phyloP scores from a whole-genome alignment of 345 rosid genomes.

The Melaleuca quinquenervia region DNA sequence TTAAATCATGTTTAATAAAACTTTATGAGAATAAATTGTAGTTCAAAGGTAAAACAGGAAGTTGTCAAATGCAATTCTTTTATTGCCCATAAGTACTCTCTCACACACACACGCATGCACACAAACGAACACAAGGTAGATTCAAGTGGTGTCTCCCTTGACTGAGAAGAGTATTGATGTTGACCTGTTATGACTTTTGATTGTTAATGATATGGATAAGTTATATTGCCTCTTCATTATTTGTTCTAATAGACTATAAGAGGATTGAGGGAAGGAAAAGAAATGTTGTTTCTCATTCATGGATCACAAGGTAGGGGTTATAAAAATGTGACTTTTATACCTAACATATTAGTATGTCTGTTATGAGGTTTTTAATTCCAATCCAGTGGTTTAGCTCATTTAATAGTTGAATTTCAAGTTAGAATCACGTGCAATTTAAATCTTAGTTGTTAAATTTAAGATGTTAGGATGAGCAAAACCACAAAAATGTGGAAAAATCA shows the following conservation, averaged over 20 bases:
- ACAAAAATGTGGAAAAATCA: too few relatives aligned
- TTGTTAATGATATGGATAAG: background rate
- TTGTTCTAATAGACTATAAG: background rate
- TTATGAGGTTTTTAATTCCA: background rate
- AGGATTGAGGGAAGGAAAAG: background rate
- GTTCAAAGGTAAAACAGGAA: background rate
- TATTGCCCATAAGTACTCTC: background rate
- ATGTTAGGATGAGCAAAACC: background rate
- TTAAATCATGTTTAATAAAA: background rate
- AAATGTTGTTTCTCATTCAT: background rate
- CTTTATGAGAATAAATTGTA: background rate
- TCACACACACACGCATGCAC: background rate
- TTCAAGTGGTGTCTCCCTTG: background rate
- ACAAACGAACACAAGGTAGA: background rate
- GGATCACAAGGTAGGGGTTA: background rate
- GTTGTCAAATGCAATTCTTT: background rate
- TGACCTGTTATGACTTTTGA: background rate
- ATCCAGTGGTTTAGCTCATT: background rate
- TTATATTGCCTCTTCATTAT: background rate
- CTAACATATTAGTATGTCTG: background rate
- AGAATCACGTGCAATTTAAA: background rate
- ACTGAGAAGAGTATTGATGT: background rate
- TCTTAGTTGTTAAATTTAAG: background rate
- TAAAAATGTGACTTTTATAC: background rate
- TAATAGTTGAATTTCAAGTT: background rate